Percentiles rank a stretch among this genome's conserved stretches.
phyloP scores from a whole-genome alignment of 179 eudicot genomes.

The Corrigiola litoralis region DNA sequence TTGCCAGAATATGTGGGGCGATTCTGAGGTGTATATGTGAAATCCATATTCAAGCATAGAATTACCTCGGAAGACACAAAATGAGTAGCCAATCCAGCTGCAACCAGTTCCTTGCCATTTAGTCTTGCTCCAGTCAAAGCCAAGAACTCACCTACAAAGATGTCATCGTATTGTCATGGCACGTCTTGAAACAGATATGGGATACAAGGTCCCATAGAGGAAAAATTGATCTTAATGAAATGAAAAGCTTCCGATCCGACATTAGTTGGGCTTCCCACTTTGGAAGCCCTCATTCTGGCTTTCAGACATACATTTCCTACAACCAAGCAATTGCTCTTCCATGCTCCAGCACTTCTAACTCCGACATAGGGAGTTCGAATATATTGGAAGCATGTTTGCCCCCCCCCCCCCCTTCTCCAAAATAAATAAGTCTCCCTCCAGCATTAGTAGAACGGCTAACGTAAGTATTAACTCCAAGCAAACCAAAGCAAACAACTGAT shows the following conservation, averaged over 20 bases:
- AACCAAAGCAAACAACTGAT: background rate
- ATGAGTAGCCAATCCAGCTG: constrained; percentile 85
- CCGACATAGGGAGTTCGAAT: too few relatives aligned
- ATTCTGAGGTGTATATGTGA: background rate
- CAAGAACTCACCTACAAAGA: constrained; percentile 72
- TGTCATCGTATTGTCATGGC: background rate
- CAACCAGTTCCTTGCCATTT: constrained; percentile 73
- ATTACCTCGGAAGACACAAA: constrained; percentile 86
- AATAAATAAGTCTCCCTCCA: too few relatives aligned
- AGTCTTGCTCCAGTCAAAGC: constrained; percentile 88
- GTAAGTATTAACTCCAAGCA: background rate
- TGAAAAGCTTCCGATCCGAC: too few relatives aligned
- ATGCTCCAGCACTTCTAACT: too few relatives aligned
- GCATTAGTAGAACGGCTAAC: too few relatives aligned
- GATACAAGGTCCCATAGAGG: background rate
- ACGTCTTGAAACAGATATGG: background rate
- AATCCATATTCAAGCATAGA: background rate
- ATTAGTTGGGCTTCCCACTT: too few relatives aligned
- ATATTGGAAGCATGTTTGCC: too few relatives aligned
- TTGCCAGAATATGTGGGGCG: background rate
- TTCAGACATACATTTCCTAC: too few relatives aligned
- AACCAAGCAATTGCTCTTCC: too few relatives aligned
- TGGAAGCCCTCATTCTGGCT: too few relatives aligned
- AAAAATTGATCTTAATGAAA: too few relatives aligned
- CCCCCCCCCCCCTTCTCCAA: too few relatives aligned